Percentiles rank a stretch among this genome's conserved stretches.
Evolutionary conservation across 768 basidiomycete genomes (phyloP).

Genomic region (Xanthoconium purpureum): DNA sequence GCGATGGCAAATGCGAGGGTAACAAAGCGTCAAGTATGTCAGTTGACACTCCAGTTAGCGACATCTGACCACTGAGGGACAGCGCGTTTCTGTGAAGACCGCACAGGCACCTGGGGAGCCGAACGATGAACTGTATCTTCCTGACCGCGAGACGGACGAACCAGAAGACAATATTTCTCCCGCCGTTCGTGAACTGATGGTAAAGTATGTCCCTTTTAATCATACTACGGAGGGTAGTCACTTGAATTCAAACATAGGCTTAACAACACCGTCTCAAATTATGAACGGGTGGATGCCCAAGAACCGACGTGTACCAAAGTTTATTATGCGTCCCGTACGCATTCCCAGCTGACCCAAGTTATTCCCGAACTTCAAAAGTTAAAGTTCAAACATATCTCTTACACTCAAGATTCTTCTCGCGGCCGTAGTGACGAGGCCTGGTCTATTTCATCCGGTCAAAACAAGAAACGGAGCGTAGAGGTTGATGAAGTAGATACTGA

Average conservation of each 20-base stretch:
- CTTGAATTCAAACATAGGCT: constrained; percentile 17
- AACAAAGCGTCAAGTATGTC: constrained; percentile 56
- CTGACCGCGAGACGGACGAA: constrained; percentile 43
- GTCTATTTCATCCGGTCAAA: constrained; percentile 2
- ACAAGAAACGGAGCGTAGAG: constrained; percentile 21
- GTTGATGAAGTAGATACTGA: constrained; percentile 29
- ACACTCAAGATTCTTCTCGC: constrained; percentile 14
- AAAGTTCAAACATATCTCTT: constrained; percentile 41
- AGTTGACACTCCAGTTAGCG: neutral
- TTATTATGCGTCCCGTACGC: constrained; percentile 92
- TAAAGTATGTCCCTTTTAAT: constrained; percentile 48
- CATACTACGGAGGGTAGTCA: neutral
- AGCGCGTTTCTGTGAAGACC: constrained; percentile 23
- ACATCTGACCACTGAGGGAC: constrained; percentile 4
- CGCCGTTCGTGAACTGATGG: constrained; percentile 76
- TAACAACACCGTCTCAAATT: constrained; percentile 1
- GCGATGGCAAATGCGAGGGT: constrained; percentile 55
- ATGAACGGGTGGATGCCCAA: constrained; percentile 20
- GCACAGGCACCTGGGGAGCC: constrained; percentile 30
- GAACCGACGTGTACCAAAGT: constrained; percentile 76
- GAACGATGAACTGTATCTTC: constrained; percentile 72
- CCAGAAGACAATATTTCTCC: constrained; percentile 64
- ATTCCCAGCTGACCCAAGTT: constrained; percentile 92
- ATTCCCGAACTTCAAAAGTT: constrained; percentile 80
- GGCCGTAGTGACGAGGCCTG: neutral